These are phyloP conservation scores for Boletus barrowsii DNA, from an alignment of 768 basidiomycete genomes.

Conservation along the genomic window DNA sequence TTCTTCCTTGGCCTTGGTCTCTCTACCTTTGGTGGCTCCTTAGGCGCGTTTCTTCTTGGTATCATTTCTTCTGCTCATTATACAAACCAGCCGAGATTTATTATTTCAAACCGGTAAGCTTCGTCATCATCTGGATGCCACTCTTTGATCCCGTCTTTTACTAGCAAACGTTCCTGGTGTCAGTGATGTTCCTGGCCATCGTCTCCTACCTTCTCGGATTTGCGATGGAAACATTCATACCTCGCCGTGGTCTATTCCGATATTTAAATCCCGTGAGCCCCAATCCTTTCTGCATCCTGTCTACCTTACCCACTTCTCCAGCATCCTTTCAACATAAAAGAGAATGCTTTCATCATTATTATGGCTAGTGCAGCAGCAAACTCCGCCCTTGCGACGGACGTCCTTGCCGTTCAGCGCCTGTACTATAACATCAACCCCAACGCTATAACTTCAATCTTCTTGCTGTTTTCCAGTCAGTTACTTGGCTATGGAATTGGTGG, in stretches of 20 bases:
- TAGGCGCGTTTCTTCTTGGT: constrained; percentile 32
- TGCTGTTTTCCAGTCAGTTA: constrained; percentile 36
- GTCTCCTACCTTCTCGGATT: constrained; percentile 49
- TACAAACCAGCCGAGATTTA: constrained; percentile 48
- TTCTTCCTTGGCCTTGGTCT: constrained; percentile 55
- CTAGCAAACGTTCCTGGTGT: constrained; percentile 50
- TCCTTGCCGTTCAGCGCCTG: constrained; percentile 51
- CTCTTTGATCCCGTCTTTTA: neutral
- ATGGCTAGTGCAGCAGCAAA: constrained; percentile 55
- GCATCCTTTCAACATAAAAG: constrained; percentile 59
- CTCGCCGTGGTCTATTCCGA: constrained; percentile 42
- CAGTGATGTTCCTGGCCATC: constrained; percentile 51
- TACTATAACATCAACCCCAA: constrained; percentile 53
- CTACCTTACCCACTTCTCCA: constrained; percentile 17
- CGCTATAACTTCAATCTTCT: constrained; percentile 42
- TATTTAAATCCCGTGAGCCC: constrained; percentile 46
- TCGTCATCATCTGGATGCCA: neutral
- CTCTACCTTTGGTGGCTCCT: constrained; percentile 48
- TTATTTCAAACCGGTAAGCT: constrained; percentile 54
- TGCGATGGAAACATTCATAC: constrained; percentile 43
- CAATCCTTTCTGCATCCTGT: neutral
- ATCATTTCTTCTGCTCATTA: neutral
- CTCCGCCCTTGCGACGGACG: constrained; percentile 50
- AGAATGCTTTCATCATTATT: constrained; percentile 55
- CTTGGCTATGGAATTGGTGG: constrained; percentile 58